Conservation (phyloP, 2,329 filamentous ascomycete species). For the Verticillium dahliae region DNA sequence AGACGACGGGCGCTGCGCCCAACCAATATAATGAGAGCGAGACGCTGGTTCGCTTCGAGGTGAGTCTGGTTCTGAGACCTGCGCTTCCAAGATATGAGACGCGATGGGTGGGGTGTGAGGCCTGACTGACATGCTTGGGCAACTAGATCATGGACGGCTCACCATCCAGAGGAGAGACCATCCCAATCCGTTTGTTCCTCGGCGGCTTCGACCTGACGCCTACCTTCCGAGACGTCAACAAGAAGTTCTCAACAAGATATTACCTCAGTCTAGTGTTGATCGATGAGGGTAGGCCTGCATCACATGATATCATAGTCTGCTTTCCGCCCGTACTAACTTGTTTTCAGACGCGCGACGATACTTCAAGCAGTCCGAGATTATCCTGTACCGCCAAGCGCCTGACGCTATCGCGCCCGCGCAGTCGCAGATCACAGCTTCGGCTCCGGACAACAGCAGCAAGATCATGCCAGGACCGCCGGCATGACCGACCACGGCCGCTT, state of each 20-base stretch:
- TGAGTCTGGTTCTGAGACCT: constrained; percentile 24
- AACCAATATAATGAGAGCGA: constrained; percentile 99
- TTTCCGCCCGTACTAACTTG: constrained; percentile 9
- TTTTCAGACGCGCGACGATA: constrained; percentile 83
- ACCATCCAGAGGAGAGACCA: constrained; percentile 89
- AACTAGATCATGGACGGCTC: constrained; percentile 94
- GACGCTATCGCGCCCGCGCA: constrained; percentile 41
- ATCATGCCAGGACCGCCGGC: constrained; percentile 25
- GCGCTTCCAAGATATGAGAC: background rate
- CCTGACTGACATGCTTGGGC: background rate
- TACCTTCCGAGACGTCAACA: constrained; percentile 98
- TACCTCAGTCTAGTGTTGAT: constrained; percentile 95
- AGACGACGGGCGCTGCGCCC: constrained; percentile 91
- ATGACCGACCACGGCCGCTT: background rate
- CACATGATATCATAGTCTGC: no score
- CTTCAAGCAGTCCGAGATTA: constrained; percentile 99
- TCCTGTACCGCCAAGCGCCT: constrained; percentile 79
- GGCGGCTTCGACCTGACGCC: constrained; percentile 96
- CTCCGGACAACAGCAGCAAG: constrained; percentile 39
- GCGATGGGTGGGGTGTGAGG: background rate
- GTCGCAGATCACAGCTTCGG: constrained; percentile 27
- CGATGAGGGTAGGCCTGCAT: constrained; percentile 64
- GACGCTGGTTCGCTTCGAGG: constrained; percentile 93
- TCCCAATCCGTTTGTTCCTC: constrained; percentile 93
- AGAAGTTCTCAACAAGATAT: constrained; percentile 98